Conservation (phyloP, 257 asterid species). For the Nicotiana obtusifolia region DNA sequence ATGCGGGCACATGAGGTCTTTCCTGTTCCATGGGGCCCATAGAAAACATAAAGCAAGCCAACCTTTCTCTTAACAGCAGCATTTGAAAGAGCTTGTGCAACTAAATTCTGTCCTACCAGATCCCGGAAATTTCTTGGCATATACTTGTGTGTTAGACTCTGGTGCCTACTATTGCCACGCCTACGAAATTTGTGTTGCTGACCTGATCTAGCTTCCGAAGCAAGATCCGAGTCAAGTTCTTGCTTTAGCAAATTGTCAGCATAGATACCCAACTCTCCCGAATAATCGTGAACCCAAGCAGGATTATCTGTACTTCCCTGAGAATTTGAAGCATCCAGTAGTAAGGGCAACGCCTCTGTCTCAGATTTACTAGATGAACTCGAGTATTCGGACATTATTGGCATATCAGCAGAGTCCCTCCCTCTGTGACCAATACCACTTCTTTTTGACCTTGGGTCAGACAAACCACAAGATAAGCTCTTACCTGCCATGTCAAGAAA, state of each 20-base stretch:
- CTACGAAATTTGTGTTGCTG: conserved; percentile 35
- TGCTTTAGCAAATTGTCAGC: conserved; percentile 73
- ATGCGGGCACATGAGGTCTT: conserved; percentile 79
- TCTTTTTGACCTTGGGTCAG: conserved; percentile 64
- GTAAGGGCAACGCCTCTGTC: conserved; percentile 78
- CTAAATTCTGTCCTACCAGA: conserved; percentile 88
- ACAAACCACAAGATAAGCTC: conserved; percentile 86
- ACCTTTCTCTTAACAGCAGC: conserved; percentile 59
- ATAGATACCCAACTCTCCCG: conserved; percentile 81
- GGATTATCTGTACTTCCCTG: conserved; percentile 64
- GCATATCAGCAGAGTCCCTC: conserved; percentile 40
- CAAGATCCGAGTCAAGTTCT: conserved; percentile 68
- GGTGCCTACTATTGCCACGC: conserved; percentile 53
- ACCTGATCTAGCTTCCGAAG: conserved; percentile 73
- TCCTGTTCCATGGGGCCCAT: conserved; percentile 91
- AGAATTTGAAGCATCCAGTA: conserved; percentile 68
- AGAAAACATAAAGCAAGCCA: conserved; percentile 71
- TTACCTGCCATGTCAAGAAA: conserved; percentile 87
- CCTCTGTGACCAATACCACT: conserved; percentile 30
- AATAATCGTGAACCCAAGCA: conserved; percentile 69
- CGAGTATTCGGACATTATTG: conserved; percentile 47
- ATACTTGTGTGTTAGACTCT: conserved; percentile 73
- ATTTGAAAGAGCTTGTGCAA: conserved; percentile 81
- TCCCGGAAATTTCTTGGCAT: conserved; percentile 71
- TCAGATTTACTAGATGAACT: conserved; percentile 65